Evolutionary conservation across 352 stramenopile species (phyloP).

Genomic region (Globisporangium mamillatum): DNA sequence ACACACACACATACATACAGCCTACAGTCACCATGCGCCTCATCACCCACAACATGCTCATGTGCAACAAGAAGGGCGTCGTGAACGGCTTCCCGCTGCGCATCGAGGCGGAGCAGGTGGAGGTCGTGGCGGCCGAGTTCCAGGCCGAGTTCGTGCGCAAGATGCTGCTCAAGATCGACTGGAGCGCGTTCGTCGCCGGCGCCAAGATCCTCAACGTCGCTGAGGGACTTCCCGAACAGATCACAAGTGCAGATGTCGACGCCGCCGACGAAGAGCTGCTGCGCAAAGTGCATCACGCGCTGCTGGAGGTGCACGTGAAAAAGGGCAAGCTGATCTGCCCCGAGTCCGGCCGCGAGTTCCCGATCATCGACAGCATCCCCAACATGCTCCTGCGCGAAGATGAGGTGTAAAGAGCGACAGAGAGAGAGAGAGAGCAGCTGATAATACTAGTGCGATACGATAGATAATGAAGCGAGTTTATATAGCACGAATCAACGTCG

Average conservation of each 20-base stretch:
- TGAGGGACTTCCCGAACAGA: conserved; percentile 62
- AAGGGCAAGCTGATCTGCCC: conserved; percentile 95
- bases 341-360: conserved; percentile 94
- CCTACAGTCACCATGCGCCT: conserved; percentile 63
- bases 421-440: background rate
- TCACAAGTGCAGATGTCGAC: conserved; percentile 35
- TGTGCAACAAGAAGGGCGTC: conserved; percentile 93
- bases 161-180: conserved; percentile 90
- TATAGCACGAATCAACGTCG: too few species aligned
- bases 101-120: conserved; percentile 81
- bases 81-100: conserved; percentile 89
- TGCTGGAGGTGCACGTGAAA: conserved; percentile 95
- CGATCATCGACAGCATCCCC: conserved; percentile 96
- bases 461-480: conserved; percentile 31
- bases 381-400: conserved; percentile 96
- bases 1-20: background rate
- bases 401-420: conserved; percentile 58
- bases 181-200: conserved; percentile 76
- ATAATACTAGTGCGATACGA: conserved; percentile 9
- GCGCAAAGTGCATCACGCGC: conserved; percentile 84
- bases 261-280: conserved; percentile 69
- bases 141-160: conserved; percentile 83
- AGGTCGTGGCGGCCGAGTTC: conserved; percentile 85
- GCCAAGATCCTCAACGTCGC: conserved; percentile 67
- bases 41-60: conserved; percentile 94